phyloP scores from a whole-genome alignment of 179 eudicot genomes.

The Camellia oleifera region DNA sequence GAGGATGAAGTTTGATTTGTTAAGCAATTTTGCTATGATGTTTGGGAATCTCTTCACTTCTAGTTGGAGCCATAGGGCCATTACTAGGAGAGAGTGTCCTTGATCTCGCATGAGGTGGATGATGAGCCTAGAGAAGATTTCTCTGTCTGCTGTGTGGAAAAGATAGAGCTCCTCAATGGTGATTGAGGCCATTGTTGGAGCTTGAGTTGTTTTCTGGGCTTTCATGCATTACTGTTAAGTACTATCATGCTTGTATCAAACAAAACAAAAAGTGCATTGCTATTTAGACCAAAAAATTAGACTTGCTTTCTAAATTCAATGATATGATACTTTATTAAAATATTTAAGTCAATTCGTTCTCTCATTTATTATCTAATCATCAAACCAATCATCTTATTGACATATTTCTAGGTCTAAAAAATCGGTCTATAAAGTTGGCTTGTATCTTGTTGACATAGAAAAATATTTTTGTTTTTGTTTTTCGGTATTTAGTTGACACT shows the following conservation, averaged over 20 bases:
- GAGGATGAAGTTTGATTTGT: constrained; percentile 18
- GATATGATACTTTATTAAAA: background rate
- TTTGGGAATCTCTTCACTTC: constrained; percentile 22
- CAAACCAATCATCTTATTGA: no score
- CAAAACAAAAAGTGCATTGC: no score
- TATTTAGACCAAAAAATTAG: no score
- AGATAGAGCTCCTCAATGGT: constrained; percentile 32
- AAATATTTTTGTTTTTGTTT: no score
- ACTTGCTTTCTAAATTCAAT: no score
- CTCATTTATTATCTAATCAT: no score
- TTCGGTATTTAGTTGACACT: no score
- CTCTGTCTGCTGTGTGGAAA: constrained; percentile 33
- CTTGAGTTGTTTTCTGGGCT: background rate
- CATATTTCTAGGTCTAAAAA: no score
- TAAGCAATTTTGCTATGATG: constrained; percentile 15
- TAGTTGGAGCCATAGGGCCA: constrained; percentile 44
- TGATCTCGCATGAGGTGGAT: constrained; percentile 27
- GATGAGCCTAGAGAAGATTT: constrained; percentile 29
- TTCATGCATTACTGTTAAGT: background rate
- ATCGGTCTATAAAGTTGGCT: no score
- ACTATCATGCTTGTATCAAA: no score
- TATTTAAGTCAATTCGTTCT: no score
- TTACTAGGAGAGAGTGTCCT: constrained; percentile 33
- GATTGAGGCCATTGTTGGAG: constrained; percentile 28
- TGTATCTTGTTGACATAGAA: no score